Percentiles rank a stretch among this genome's conserved stretches.
phyloP scores from a whole-genome alignment of 208 protist species.

The Crithidia sp. region DNA sequence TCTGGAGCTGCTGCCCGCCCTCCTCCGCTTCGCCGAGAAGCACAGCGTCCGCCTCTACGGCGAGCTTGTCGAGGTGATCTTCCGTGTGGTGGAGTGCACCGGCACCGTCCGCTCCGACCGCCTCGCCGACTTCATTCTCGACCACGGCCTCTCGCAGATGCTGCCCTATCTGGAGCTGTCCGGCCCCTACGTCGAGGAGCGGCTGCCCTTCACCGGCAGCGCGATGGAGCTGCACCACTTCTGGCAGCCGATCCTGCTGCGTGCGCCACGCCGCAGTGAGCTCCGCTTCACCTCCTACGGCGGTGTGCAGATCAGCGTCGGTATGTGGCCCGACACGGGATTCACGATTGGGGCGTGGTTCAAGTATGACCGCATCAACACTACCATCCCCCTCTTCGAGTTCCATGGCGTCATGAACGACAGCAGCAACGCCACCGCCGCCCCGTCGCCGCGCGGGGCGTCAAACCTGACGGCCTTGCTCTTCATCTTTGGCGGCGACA shows the following conservation, averaged over 20 bases:
- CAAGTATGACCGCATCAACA: conserved; percentile 72
- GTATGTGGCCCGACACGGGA: conserved; percentile 63
- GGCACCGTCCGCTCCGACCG: conserved; percentile 56
- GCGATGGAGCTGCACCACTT: conserved; percentile 55
- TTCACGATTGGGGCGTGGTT: conserved; percentile 73
- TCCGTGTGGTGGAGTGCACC: conserved; percentile 60
- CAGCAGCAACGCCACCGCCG: background rate
- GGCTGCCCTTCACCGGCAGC: conserved; percentile 55
- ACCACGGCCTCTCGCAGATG: conserved; percentile 51
- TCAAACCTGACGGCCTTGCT: conserved; percentile 26
- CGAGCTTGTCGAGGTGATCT: conserved; percentile 56
- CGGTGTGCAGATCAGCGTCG: conserved; percentile 66
- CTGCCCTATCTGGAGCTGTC: conserved; percentile 79
- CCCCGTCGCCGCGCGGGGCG: conserved; percentile 22
- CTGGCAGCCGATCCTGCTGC: conserved; percentile 72
- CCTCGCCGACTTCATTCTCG: conserved; percentile 61
- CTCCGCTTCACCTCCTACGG: conserved; percentile 73
- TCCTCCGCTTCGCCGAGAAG: conserved; percentile 43
- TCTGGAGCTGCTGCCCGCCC: conserved; percentile 69
- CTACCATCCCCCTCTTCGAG: conserved; percentile 70
- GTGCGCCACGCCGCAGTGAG: conserved; percentile 65
- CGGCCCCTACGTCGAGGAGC: conserved; percentile 33
- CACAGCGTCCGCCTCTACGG: conserved; percentile 44
- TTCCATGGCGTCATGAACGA: conserved; percentile 46
- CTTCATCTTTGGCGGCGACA: conserved; percentile 60